Evolutionary conservation across 2,329 filamentous ascomycete genomes (phyloP).

Genomic region (Zymoseptoria tritici): DNA sequence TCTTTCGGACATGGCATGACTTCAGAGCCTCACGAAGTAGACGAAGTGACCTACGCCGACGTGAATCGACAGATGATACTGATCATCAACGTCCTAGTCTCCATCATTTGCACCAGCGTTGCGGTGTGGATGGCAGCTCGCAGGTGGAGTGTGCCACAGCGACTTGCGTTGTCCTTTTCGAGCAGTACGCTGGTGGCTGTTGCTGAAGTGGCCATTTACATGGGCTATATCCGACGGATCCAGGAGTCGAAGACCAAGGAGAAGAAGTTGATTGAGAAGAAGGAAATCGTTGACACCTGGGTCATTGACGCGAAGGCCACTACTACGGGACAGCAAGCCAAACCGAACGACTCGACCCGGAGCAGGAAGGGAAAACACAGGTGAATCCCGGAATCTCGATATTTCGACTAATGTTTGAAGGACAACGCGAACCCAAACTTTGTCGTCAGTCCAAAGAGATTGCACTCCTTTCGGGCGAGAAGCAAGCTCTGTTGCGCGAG

Average conservation of each 20-base stretch:
- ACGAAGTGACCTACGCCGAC: constrained; percentile 63
- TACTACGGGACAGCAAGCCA: constrained; percentile 7
- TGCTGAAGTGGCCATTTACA: constrained; percentile 71
- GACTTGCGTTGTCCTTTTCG: constrained; percentile 63
- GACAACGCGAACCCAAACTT: constrained; percentile 2
- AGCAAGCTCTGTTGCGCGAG: too few species aligned
- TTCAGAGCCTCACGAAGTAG: constrained; percentile 43
- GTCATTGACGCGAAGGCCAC: constrained; percentile 37
- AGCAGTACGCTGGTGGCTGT: constrained; percentile 63
- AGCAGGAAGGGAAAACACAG: constrained; percentile 40
- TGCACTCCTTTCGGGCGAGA: too few species aligned
- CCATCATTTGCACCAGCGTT: constrained; percentile 68
- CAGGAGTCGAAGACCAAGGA: constrained; percentile 60
- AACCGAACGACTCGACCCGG: constrained; percentile 25
- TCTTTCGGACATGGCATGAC: constrained; percentile 31
- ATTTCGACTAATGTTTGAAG: constrained; percentile 5
- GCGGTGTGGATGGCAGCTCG: constrained; percentile 71
- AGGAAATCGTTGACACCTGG: constrained; percentile 66
- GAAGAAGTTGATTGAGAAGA: constrained; percentile 54
- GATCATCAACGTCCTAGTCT: constrained; percentile 84
- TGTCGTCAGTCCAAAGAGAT: not conserved
- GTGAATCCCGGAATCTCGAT: constrained; percentile 19
- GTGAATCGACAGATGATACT: constrained; percentile 74
- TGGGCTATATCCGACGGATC: constrained; percentile 65
- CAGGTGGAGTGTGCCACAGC: constrained; percentile 65